Conservation (phyloP, 2,329 filamentous ascomycete genomes). For the Rachicladosporium sp. region DNA sequence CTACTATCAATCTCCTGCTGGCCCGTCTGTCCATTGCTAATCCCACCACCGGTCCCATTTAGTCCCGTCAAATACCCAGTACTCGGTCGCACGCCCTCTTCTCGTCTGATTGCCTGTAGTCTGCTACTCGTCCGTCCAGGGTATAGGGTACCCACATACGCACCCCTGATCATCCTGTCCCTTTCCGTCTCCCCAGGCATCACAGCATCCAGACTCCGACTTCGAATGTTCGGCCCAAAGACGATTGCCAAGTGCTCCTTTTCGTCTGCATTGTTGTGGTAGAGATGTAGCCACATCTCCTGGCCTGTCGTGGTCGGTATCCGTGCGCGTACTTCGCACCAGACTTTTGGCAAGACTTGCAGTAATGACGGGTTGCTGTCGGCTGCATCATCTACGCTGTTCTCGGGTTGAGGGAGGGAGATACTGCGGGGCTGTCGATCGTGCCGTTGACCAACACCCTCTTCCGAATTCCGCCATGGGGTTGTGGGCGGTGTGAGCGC, state of each 20-base stretch:
- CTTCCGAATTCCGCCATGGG: conserved; percentile 10
- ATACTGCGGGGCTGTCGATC: conserved; percentile 30
- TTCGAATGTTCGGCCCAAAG: conserved; percentile 75
- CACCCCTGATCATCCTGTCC: conserved; percentile 86
- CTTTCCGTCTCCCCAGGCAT: conserved; percentile 70
- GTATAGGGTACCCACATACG: conserved; percentile 77
- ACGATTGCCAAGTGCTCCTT: conserved; percentile 98
- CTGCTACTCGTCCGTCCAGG: conserved; percentile 72
- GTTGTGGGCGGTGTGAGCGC: conserved; percentile 29
- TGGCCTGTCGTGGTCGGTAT: conserved; percentile 86
- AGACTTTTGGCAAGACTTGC: conserved; percentile 66
- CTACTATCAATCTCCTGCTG: conserved; percentile 10
- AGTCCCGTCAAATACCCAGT: conserved; percentile 10
- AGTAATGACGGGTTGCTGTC: conserved; percentile 52
- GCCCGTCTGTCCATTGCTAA: conserved; percentile 17
- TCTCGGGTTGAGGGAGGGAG: conserved; percentile 24
- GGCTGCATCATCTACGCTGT: conserved; percentile 9
- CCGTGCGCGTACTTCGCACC: conserved; percentile 84
- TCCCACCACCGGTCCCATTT: conserved; percentile 8
- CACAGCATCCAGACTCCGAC: conserved; percentile 55
- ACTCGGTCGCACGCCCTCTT: conserved; percentile 21
- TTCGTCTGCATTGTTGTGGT: conserved; percentile 81
- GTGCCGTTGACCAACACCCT: conserved; percentile 16
- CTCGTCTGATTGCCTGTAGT: conserved; percentile 39
- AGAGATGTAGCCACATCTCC: conserved; percentile 95